A percentile compares a stretch with the other conserved stretches of the same genome.
Conservation (phyloP, 192 early-diverging fungal species). For the Phlyctochytrium bullatum region DNA sequence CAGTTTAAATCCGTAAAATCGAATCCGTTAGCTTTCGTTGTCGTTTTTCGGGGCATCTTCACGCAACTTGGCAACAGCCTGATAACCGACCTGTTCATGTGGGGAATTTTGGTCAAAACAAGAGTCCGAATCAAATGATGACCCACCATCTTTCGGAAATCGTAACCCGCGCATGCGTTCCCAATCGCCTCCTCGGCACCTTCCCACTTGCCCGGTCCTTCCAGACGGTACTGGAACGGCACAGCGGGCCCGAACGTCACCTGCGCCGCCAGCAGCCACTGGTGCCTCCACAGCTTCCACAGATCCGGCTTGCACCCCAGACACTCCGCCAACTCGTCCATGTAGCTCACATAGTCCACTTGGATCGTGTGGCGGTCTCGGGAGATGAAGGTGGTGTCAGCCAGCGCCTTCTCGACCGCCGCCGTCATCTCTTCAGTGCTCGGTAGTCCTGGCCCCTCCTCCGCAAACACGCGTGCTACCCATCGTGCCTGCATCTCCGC, state of each 20-base stretch:
- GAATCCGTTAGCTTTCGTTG: not conserved
- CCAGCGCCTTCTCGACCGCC: conserved; percentile 25
- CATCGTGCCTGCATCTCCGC: conserved; percentile 56
- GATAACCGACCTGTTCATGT: not conserved
- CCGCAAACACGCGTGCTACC: conserved; percentile 42
- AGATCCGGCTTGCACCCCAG: conserved; percentile 48
- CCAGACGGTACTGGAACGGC: conserved; percentile 28
- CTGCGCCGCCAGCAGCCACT: conserved; percentile 23
- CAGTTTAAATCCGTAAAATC: no score
- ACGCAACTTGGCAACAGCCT: conserved; percentile 8
- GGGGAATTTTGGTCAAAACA: not conserved
- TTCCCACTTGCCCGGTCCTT: conserved; percentile 29
- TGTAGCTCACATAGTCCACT: conserved; percentile 42
- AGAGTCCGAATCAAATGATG: not conserved
- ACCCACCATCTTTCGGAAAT: conserved; percentile 27
- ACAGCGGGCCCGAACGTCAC: conserved; percentile 39
- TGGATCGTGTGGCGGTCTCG: conserved; percentile 54
- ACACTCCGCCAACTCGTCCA: conserved; percentile 41
- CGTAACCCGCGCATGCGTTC: conserved; percentile 28
- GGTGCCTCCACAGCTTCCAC: conserved; percentile 25
- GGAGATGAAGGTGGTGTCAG: conserved; percentile 22
- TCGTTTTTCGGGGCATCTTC: not conserved
- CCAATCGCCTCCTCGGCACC: conserved; percentile 30
- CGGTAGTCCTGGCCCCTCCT: conserved; percentile 34
- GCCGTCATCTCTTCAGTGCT: conserved; percentile 45